Percentiles rank a stretch among this genome's conserved stretches.
phyloP scores from a whole-genome alignment of 2,329 filamentous ascomycete genomes.

The Colletotrichum siamense region DNA sequence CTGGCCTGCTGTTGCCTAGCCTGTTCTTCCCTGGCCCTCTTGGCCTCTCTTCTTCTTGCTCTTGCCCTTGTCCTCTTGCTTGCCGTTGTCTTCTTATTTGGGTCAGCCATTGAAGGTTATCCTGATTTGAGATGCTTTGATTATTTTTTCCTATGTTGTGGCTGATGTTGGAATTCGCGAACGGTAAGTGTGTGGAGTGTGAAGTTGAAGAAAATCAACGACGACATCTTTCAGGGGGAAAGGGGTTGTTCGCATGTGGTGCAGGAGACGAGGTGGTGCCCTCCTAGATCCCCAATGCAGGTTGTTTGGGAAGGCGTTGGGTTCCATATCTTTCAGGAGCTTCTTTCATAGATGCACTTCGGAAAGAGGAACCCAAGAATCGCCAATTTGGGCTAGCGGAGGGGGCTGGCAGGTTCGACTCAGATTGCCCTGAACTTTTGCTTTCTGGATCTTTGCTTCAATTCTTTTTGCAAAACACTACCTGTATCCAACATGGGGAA shows the following conservation, averaged over 20 bases:
- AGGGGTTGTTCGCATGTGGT: not conserved
- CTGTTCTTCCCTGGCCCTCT: not conserved
- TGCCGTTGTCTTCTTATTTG: not conserved
- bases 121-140: not conserved
- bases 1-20: not conserved
- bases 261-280: not conserved
- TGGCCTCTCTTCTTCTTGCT: not conserved
- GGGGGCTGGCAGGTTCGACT: not conserved
- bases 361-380: not conserved
- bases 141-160: fast-evolving
- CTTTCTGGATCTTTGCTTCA: not conserved
- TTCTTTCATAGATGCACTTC: not conserved
- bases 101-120: not conserved
- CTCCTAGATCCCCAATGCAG: not conserved
- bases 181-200: not conserved
- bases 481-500: not conserved
- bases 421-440: not conserved
- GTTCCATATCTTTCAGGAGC: not conserved
- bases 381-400: not conserved
- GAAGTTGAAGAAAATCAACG: not conserved
- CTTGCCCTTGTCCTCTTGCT: too few species aligned
- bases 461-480: not conserved
- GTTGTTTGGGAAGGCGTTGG: not conserved
- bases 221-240: not conserved
- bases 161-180: not conserved